Base-by-base conservation (phyloP, 2,329 filamentous ascomycete species). In the Penicillium sp. region DNA sequence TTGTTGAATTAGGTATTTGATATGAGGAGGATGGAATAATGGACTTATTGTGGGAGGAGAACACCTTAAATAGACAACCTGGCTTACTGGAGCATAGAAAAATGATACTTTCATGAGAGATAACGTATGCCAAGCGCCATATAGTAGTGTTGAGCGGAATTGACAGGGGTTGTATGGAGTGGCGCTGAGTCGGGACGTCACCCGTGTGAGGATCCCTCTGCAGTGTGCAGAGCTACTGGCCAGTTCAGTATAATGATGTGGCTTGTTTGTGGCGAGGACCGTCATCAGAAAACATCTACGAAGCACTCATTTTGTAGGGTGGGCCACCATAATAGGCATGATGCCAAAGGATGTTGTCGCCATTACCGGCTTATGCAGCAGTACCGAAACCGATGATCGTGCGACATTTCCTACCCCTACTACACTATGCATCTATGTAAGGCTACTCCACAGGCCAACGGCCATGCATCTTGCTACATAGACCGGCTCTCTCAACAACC, bases 401-500 rank as follows among this genome's bases (percentile, higher is more conserved):
- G 9, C 10, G 7, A 34, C 8, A 11, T 11, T 34, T 11, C 8
- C 7, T 20, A 34, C 14, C 18, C 18, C 14, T 18, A 34, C 14
- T 34, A 8, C 4, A 37, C 35, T 37, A 23, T 7, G n/a, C 7
- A 14, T 11, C 10, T 20, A 23, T 2, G 24, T 26, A 32, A 32
- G 9, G 9, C 32, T 51, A 59, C 35, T 58, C 58, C 16, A 68
- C 54, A 6, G 67, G 67, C 69, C 70, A 72, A 26, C 63, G 60
- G 26, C 62, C 58, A 43, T 66, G 64, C 43, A 72, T 63, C 42
- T 66, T 63, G 22, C 57, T 49, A 9, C 49, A 62, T 47, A 73
- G 48, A 0, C 69, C 69, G 9, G 70, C 66, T 45, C 70, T 58
- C 28, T 62, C 58, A 7, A 72, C 66, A 4, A 73, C 68, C 40